A percentile compares a stretch with the other conserved stretches of the same genome.
phyloP scores from a whole-genome alignment of 2,329 filamentous ascomycete species.

The Talaromyces sp. region DNA sequence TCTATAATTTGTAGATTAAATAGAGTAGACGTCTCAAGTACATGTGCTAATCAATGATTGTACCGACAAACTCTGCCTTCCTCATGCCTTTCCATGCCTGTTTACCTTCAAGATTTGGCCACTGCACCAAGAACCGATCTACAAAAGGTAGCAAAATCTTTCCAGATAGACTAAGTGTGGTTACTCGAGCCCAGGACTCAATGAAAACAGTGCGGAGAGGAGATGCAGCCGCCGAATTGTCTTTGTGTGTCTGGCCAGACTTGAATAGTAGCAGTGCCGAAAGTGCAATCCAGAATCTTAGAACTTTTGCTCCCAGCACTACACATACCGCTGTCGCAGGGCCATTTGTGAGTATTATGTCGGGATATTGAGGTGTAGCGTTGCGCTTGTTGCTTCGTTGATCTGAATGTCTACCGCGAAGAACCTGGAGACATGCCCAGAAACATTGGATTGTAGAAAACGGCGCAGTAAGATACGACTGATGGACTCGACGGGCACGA shows the following conservation, averaged over 20 bases:
- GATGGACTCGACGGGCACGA: constrained; percentile 77
- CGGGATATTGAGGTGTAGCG: constrained; percentile 54
- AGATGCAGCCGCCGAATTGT: constrained; percentile 25
- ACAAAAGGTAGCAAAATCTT: constrained; percentile 69
- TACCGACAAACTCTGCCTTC: constrained; percentile 39
- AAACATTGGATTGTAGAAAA: constrained; percentile 65
- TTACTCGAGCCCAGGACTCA: constrained; percentile 88
- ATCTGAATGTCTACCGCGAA: constrained; percentile 43
- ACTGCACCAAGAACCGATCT: constrained; percentile 80
- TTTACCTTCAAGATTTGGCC: constrained; percentile 58
- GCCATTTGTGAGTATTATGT: constrained; percentile 80
- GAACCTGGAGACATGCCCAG: constrained; percentile 57
- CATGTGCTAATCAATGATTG: constrained; percentile 32
- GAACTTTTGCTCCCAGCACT: constrained; percentile 53
- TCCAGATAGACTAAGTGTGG: constrained; percentile 78
- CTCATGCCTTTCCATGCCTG: constrained; percentile 38
- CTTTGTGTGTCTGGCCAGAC: constrained; percentile 9
- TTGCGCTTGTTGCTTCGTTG: constrained; percentile 26
- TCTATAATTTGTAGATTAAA: not conserved
- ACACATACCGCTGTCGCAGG: constrained; percentile 84
- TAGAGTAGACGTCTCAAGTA: not conserved
- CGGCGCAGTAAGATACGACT: constrained; percentile 70
- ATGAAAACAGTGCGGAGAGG: constrained; percentile 78
- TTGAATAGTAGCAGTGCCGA: constrained; percentile 14
- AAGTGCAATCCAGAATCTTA: constrained; percentile 51